Evolutionary conservation across 2,329 filamentous ascomycete species (phyloP), one percentile per base, ranked within the genome.

Genomic region (Calonectria hongkongensis): DNA sequence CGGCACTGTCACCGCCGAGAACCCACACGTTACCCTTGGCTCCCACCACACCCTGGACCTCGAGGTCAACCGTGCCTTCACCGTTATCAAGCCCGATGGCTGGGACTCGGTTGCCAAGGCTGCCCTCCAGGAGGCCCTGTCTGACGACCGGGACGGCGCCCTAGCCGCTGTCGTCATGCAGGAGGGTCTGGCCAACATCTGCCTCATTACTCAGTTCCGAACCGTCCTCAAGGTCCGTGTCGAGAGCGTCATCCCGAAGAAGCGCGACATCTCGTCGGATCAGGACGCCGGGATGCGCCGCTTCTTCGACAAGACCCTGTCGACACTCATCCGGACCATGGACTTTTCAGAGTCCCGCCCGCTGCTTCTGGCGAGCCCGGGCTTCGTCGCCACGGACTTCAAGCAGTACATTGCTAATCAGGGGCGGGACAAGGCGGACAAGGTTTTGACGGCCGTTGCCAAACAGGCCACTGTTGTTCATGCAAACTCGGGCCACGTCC

Each of bases 91-190:
- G 85, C 90, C 90, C 47, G 93, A 84, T 68, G 85, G 95, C 50
- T 99, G 97, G 97, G 97, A 99, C 84, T 96, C 94, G 77, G 92
- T 99, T 13, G 94, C 96, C 4, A 87, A 93, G 60, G 92, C 94
- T 72, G 93, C 94, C 56, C 89, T 99, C 13, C 88, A 90, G 70
- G 95, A 98, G 82, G 93, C 95, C 0, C 89, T 96, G 16, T 92
- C 94, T 78, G 92, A 94, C 77, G 93, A 95, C 76, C 92, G 93
- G 80, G 92, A 94, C 74, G 95, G 95, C 1, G 94, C 96, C 74
- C 89, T 98, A 21, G 95, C 95, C 68, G 96, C 97, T 0, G 93
- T 98, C 0, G 94, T 98, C 28, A 96, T 99, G 94, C 94, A 98
- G 79, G 96, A 98, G 80, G 94, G 94, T 18, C 84, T 94, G 18